A percentile compares a stretch with the other conserved stretches of the same genome.
Evolutionary conservation across 2,329 filamentous ascomycete species (phyloP).

Genomic region (Botryotinia globosa): DNA sequence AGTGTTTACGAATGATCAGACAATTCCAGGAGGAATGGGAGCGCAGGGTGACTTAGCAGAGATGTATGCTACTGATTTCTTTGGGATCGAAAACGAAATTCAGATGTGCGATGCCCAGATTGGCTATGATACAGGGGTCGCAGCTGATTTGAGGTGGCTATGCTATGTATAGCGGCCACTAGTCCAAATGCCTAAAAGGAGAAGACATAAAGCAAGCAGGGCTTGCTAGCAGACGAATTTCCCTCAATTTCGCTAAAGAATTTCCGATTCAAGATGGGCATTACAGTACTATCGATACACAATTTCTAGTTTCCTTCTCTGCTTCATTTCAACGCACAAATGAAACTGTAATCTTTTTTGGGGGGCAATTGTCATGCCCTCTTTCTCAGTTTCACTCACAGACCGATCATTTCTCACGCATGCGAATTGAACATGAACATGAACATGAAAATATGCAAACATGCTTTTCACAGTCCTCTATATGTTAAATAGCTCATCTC

Average conservation of each 20-base stretch:
- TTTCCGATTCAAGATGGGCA: not conserved
- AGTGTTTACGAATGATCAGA: not conserved
- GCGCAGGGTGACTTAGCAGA: not conserved
- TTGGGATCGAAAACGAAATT: constrained; percentile 10
- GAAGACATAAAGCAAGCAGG: not conserved
- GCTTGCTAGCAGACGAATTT: not conserved
- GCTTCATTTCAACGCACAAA: not conserved
- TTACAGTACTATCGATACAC: not conserved
- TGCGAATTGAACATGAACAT: not conserved
- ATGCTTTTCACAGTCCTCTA: not conserved
- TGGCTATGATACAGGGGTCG: constrained; percentile 10
- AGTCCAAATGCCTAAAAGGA: not conserved
- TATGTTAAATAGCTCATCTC: not conserved
- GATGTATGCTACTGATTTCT: constrained; percentile 8
- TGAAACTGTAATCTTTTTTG: not conserved
- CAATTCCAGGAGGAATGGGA: not conserved
- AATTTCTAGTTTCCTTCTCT: not conserved
- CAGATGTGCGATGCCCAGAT: constrained; percentile 9
- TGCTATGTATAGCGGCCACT: constrained; percentile 2
- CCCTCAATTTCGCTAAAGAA: not conserved
- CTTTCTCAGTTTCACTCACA: too few relatives aligned
- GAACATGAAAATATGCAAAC: not conserved
- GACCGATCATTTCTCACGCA: too few relatives aligned
- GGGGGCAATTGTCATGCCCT: too few relatives aligned
- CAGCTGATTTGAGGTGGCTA: constrained; percentile 11